Conservation (phyloP, 805 yeast genomes). For the Candida ponderosae region DNA sequence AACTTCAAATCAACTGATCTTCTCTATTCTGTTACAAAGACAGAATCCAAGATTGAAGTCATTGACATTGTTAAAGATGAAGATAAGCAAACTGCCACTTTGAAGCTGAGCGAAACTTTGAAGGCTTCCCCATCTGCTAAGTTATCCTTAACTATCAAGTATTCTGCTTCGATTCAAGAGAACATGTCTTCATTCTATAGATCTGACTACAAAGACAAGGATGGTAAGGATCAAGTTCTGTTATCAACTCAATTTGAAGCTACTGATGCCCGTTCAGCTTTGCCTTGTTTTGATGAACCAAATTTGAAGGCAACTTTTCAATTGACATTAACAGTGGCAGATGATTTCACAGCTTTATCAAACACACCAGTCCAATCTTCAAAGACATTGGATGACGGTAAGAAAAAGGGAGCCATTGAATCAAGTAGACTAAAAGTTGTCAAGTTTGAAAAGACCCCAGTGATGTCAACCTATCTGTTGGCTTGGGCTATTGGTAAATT, state of each 20-base stretch:
- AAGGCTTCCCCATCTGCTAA: slow-evolving; percentile 26
- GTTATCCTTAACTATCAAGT: slow-evolving; percentile 39
- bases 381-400: slow-evolving; percentile 31
- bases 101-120: slow-evolving; percentile 41
- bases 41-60: slow-evolving; percentile 13
- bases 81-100: slow-evolving; percentile 53
- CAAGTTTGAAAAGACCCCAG: slow-evolving; percentile 63
- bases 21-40: slow-evolving; percentile 27
- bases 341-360: slow-evolving; percentile 50
- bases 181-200: slow-evolving; percentile 80
- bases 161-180: slow-evolving; percentile 54
- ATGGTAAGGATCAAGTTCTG: slow-evolving; percentile 61
- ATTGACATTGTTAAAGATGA: slow-evolving; percentile 33
- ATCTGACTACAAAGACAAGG: slow-evolving; percentile 48
- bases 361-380: slow-evolving; percentile 59
- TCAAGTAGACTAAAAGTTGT: slow-evolving; percentile 18
- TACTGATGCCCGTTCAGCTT: slow-evolving; percentile 75
- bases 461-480: slow-evolving; percentile 74
- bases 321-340: slow-evolving; percentile 50
- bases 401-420: slow-evolving; percentile 40
- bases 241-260: slow-evolving; percentile 84
- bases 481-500: slow-evolving; percentile 80
- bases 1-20: slow-evolving; percentile 40
- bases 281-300: slow-evolving; percentile 84
- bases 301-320: slow-evolving; percentile 69